A percentile compares a stretch with the other conserved stretches of the same genome.
These are phyloP conservation scores for Diaporthe vaccinii DNA, from an alignment of 2,329 filamentous ascomycete genomes.

Conservation along the genomic window DNA sequence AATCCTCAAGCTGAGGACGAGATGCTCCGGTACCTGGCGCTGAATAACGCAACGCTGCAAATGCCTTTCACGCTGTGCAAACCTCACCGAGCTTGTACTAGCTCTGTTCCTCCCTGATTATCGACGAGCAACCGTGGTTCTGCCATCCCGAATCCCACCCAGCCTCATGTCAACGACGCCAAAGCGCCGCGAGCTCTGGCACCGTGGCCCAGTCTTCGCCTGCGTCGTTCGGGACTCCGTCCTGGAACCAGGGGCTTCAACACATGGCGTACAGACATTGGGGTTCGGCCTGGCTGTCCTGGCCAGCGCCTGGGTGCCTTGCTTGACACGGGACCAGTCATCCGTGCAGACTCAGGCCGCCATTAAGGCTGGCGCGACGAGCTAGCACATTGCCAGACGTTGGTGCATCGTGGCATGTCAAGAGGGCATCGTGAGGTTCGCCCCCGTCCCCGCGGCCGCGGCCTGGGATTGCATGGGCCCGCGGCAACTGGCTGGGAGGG, in stretches of 20 bases:
- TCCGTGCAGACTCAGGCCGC: slow-evolving; percentile 1
- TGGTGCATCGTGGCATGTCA: slow-evolving; percentile 24
- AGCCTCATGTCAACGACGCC: slow-evolving; percentile 20
- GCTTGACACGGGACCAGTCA: background rate
- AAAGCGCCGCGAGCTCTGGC: background rate
- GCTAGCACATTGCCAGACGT: slow-evolving; percentile 16
- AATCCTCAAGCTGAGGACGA: slow-evolving; percentile 21
- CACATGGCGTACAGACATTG: slow-evolving; percentile 8
- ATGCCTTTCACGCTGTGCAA: background rate
- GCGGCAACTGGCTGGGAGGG: slow-evolving; percentile 27
- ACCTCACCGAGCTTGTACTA: background rate
- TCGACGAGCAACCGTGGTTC: slow-evolving; percentile 6
- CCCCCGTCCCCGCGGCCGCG: slow-evolving; percentile 14
- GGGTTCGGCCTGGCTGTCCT: background rate
- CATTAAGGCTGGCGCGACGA: slow-evolving; percentile 14
- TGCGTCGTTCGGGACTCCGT: background rate
- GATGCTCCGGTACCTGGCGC: slow-evolving; percentile 33
- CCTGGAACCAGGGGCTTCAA: background rate
- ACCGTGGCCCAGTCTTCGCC: background rate
- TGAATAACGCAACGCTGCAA: background rate
- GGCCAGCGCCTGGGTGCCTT: background rate
- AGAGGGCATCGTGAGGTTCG: slow-evolving; percentile 26
- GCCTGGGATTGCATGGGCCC: slow-evolving; percentile 8
- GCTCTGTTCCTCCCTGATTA: background rate
- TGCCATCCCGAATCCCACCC: slow-evolving; percentile 19